These are phyloP conservation scores for Gnomoniopsis sp. DNA, from an alignment of 2,329 filamentous ascomycete genomes.

Conservation along the genomic window DNA sequence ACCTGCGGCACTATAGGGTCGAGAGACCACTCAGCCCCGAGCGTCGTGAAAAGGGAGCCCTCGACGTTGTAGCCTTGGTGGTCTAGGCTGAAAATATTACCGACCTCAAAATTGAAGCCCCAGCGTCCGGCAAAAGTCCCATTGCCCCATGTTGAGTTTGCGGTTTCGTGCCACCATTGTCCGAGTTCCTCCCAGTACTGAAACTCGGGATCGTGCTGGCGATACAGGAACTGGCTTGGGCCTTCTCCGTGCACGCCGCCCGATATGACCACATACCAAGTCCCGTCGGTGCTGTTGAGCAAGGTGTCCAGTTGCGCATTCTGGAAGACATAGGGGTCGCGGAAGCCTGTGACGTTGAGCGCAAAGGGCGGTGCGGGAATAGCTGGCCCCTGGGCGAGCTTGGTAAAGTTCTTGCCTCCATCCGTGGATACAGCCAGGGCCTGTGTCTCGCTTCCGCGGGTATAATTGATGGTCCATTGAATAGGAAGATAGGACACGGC, in stretches of 20 bases:
- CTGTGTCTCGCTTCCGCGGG: slow-evolving; percentile 35
- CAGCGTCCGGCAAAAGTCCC: slow-evolving; percentile 33
- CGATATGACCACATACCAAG: slow-evolving; percentile 37
- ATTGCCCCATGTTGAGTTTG: slow-evolving; percentile 32
- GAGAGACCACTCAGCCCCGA: slow-evolving; percentile 39
- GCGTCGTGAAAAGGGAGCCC: slow-evolving; percentile 36
- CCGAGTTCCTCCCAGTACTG: slow-evolving; percentile 26
- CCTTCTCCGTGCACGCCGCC: slow-evolving; percentile 36
- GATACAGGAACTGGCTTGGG: slow-evolving; percentile 37
- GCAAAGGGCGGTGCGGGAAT: slow-evolving; percentile 36
- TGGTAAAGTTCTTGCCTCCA: slow-evolving; percentile 36
- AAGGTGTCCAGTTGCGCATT: slow-evolving; percentile 32
- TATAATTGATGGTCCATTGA: slow-evolving; percentile 33
- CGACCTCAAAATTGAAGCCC: slow-evolving; percentile 44
- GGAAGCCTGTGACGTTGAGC: slow-evolving; percentile 39
- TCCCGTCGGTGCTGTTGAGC: slow-evolving; percentile 28
- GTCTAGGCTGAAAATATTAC: slow-evolving; percentile 38
- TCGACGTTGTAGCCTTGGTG: slow-evolving; percentile 34
- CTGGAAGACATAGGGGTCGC: slow-evolving; percentile 40
- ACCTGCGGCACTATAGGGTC: no score
- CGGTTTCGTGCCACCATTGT: slow-evolving; percentile 39
- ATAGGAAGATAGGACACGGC: slow-evolving; percentile 41
- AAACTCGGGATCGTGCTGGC: slow-evolving; percentile 33
- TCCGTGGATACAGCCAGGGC: slow-evolving; percentile 34
- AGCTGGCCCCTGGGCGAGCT: slow-evolving; percentile 32